These are phyloP conservation scores for Phytomonas francai DNA, from an alignment of 208 protist genomes.

Conservation along the genomic window DNA sequence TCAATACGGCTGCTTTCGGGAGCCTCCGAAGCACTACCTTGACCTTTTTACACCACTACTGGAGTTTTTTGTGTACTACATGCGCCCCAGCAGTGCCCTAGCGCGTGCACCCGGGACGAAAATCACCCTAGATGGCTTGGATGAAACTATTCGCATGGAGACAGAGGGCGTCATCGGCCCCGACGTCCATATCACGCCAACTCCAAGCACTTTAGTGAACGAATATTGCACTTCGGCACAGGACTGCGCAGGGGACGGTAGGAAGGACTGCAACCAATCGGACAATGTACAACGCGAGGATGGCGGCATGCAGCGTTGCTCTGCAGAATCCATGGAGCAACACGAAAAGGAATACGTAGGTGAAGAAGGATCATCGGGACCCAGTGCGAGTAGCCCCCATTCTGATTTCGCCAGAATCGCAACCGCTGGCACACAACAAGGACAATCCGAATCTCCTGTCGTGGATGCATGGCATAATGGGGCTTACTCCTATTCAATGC, in stretches of 20 bases:
- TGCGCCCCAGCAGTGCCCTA: slow-evolving; percentile 2
- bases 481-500: not conserved
- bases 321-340: not conserved
- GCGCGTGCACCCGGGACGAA: not conserved
- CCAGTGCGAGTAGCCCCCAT: not conserved
- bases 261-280: not conserved
- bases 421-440: not conserved
- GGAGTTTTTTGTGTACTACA: slow-evolving; percentile 27
- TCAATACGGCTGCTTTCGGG: slow-evolving; percentile 12
- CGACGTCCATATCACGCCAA: not conserved
- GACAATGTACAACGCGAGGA: not conserved
- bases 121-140: not conserved
- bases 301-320: not conserved
- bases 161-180: not conserved
- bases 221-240: not conserved
- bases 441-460: not conserved
- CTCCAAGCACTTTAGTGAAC: not conserved
- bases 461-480: not conserved
- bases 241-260: too few species aligned
- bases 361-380: not conserved
- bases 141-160: not conserved
- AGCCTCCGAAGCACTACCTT: slow-evolving; percentile 18
- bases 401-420: not conserved
- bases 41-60: slow-evolving; percentile 40
- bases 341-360: not conserved